phyloP scores from a whole-genome alignment of 805 yeast species.

The Cyberlindnera americana region DNA sequence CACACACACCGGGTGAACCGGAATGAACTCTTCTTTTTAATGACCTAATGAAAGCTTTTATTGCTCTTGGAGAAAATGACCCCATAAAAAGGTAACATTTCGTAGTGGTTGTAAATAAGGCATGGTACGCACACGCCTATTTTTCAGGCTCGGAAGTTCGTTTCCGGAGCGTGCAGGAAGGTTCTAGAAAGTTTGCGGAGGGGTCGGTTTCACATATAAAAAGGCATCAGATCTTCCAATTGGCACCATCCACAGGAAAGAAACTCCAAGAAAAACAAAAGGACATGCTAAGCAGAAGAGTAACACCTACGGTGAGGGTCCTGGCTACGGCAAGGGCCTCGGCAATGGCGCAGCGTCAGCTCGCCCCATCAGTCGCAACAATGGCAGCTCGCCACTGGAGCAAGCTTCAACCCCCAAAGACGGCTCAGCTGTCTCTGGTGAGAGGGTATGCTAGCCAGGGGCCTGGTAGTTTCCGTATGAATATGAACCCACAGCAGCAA shows the following conservation, averaged over 20 bases:
- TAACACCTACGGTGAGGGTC: not conserved
- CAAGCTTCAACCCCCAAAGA: not conserved
- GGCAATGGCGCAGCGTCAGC: not conserved
- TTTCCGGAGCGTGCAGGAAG: not conserved
- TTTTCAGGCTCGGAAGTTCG: no score
- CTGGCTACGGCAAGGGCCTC: constrained; percentile 3
- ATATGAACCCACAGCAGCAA: constrained; percentile 39
- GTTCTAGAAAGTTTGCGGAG: constrained; percentile 4
- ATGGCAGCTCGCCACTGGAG: not conserved
- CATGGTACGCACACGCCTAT: no score
- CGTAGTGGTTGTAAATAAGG: no score
- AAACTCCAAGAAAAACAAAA: not conserved
- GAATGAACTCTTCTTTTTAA: no score
- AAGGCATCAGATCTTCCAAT: no score
- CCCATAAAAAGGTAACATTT: no score
- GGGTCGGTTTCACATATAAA: no score
- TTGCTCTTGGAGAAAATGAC: no score
- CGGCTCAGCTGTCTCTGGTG: not conserved
- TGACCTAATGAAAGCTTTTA: not conserved
- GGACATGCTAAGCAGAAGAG: constrained; percentile 12
- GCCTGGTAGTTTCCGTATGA: constrained; percentile 25
- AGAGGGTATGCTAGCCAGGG: constrained; percentile 12
- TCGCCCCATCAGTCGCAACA: constrained; percentile 3
- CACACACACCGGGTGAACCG: not conserved
- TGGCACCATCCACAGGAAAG: no score